Evolutionary conservation across 2,329 filamentous ascomycete genomes (phyloP).

Genomic region (Fusarium oxysporum): DNA sequence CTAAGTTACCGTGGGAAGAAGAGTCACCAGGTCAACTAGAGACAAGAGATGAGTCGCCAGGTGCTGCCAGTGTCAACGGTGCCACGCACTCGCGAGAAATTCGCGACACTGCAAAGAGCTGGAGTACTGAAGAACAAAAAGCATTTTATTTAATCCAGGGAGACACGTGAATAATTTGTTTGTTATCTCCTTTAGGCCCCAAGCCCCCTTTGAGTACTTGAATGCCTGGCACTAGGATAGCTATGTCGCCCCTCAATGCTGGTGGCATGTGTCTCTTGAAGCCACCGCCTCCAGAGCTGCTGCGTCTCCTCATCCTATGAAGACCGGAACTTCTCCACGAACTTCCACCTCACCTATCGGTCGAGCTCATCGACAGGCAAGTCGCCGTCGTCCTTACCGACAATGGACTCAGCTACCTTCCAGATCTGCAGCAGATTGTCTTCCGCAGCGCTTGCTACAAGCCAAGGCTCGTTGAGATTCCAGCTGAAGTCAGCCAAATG

Average conservation of each 20-base stretch:
- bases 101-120: neutral
- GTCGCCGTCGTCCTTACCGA: slow-evolving; percentile 80
- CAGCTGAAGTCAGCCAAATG: slow-evolving; percentile 96
- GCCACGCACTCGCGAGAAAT: slow-evolving; percentile 1
- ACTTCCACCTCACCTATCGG: slow-evolving; percentile 59
- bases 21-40: neutral
- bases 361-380: slow-evolving; percentile 83
- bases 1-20: neutral
- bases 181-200: neutral
- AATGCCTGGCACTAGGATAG: slow-evolving; percentile 29
- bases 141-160: slow-evolving; percentile 4
- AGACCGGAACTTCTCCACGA: slow-evolving; percentile 47
- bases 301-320: slow-evolving; percentile 48
- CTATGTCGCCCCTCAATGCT: slow-evolving; percentile 27
- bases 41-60: neutral
- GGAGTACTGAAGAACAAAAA: neutral
- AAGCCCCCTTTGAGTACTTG: slow-evolving; percentile 3
- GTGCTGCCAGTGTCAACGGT: slow-evolving; percentile 8
- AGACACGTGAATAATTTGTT: neutral
- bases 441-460: slow-evolving; percentile 94
- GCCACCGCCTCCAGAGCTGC: slow-evolving; percentile 40
- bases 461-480: slow-evolving; percentile 97
- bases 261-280: slow-evolving; percentile 19
- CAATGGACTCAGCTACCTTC: slow-evolving; percentile 86
- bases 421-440: slow-evolving; percentile 97